Evolutionary conservation across 441 rosid genomes (phyloP).

Genomic region (Populus tomentosa): DNA sequence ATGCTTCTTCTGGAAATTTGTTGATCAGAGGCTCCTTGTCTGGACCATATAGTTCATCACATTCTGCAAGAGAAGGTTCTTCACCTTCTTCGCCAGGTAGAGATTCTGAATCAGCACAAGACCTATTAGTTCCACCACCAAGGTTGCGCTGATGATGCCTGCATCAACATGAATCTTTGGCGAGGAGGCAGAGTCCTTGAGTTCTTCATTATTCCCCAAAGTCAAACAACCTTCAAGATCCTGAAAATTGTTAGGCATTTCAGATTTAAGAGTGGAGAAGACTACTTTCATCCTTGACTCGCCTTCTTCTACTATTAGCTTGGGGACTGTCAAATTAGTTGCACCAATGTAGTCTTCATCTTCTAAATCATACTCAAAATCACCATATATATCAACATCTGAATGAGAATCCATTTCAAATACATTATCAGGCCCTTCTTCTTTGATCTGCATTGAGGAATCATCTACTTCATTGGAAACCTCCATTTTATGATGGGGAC

Average conservation of each 20-base stretch:
- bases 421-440: slow-evolving; percentile 57
- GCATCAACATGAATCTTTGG: slow-evolving; percentile 11
- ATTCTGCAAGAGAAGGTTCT: slow-evolving; percentile 65
- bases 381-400: slow-evolving; percentile 79
- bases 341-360: slow-evolving; percentile 80
- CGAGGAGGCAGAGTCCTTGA: slow-evolving; percentile 21
- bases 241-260: slow-evolving; percentile 28
- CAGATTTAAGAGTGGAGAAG: slow-evolving; percentile 55
- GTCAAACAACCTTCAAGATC: slow-evolving; percentile 32
- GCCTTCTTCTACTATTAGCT: slow-evolving; percentile 45
- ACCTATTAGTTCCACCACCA: slow-evolving; percentile 21
- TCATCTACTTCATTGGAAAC: slow-evolving; percentile 30
- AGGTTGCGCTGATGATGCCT: slow-evolving; percentile 17
- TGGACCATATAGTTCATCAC: slow-evolving; percentile 89
- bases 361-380: slow-evolving; percentile 80
- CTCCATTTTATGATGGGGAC: slow-evolving; percentile 47
- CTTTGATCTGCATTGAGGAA: slow-evolving; percentile 29
- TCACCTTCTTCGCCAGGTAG: slow-evolving; percentile 41
- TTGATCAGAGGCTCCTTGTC: slow-evolving; percentile 66
- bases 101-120: slow-evolving; percentile 23
- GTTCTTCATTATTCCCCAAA: slow-evolving; percentile 26
- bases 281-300: slow-evolving; percentile 65
- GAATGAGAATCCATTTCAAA: slow-evolving; percentile 59
- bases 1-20: slow-evolving; percentile 40
- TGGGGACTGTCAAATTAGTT: slow-evolving; percentile 39